Conservation (phyloP, 1,139 yeast genomes). For the Geotrichum carabidarum region DNA sequence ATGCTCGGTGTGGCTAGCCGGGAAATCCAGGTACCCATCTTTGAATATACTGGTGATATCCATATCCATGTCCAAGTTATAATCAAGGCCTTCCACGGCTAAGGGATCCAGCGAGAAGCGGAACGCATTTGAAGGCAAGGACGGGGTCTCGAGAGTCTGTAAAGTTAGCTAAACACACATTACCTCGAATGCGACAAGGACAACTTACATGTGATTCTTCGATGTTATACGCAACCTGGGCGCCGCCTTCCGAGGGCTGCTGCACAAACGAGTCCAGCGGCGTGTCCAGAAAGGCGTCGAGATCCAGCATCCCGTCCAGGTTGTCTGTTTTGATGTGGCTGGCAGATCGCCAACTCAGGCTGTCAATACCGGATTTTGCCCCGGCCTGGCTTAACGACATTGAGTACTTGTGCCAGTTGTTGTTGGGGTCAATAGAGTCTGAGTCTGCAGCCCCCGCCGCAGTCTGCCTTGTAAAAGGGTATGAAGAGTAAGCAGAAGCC, state of each 20-base stretch:
- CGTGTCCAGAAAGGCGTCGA: neutral
- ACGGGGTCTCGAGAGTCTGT: neutral
- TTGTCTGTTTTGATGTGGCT: too few species aligned
- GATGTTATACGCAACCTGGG: too few species aligned
- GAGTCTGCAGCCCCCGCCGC: neutral
- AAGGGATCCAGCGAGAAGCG: constrained; percentile 14
- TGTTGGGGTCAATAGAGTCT: neutral
- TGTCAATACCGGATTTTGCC: neutral
- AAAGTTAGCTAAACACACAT: neutral
- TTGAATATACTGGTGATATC: neutral
- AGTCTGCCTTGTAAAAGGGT: too few species aligned
- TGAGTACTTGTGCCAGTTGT: neutral
- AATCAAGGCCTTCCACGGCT: constrained; percentile 17
- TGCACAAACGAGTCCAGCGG: neutral
- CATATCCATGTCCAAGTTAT: neutral
- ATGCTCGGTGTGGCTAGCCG: neutral
- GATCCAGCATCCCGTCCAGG: neutral
- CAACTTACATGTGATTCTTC: too few species aligned
- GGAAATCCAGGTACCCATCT: neutral
- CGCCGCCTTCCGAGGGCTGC: too few species aligned
- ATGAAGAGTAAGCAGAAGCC: too few species aligned
- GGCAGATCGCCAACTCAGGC: neutral
- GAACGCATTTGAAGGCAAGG: constrained; percentile 7
- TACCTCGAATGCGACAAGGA: too few species aligned
- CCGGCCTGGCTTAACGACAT: neutral